These are phyloP conservation scores for Myxozyma melibiosi DNA, from an alignment of 805 yeast genomes.

Conservation along the genomic window DNA sequence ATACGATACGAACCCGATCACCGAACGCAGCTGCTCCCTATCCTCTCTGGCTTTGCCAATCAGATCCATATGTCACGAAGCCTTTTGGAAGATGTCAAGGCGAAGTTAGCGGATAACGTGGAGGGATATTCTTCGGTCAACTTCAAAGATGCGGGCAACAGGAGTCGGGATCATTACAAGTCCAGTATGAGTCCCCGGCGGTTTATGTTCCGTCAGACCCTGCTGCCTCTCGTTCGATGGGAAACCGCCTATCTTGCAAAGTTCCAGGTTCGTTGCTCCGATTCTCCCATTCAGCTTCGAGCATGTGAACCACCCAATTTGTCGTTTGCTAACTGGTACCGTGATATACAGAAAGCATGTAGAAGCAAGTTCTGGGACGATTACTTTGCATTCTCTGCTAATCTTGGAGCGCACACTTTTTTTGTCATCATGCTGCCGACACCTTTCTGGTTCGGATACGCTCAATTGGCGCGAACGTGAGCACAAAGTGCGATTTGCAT, in stretches of 20 bases:
- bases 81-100: slow-evolving; percentile 11
- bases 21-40: too few relatives aligned
- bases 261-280: not conserved
- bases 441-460: slow-evolving; percentile 78
- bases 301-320: too few relatives aligned
- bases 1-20: too few relatives aligned
- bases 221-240: slow-evolving; percentile 59
- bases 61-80: slow-evolving; percentile 8
- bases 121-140: slow-evolving; percentile 21
- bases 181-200: slow-evolving; percentile 58
- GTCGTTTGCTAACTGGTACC: too few relatives aligned
- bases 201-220: slow-evolving; percentile 53
- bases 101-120: slow-evolving; percentile 24
- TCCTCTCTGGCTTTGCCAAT: not conserved
- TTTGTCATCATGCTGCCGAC: slow-evolving; percentile 86
- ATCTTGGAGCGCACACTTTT: slow-evolving; percentile 90
- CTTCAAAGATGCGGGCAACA: slow-evolving; percentile 71
- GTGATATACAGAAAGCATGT: slow-evolving; percentile 26
- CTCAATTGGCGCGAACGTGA: slow-evolving; percentile 57
- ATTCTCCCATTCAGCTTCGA: not conserved
- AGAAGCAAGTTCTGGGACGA: slow-evolving; percentile 60
- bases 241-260: slow-evolving; percentile 55
- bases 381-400: slow-evolving; percentile 86
- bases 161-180: slow-evolving; percentile 66
- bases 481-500: slow-evolving; percentile 13